Evolutionary conservation across 139 green algal species (phyloP), one percentile per base, ranked within the genome.

Genomic region (Astrephomene gubernaculifera): DNA sequence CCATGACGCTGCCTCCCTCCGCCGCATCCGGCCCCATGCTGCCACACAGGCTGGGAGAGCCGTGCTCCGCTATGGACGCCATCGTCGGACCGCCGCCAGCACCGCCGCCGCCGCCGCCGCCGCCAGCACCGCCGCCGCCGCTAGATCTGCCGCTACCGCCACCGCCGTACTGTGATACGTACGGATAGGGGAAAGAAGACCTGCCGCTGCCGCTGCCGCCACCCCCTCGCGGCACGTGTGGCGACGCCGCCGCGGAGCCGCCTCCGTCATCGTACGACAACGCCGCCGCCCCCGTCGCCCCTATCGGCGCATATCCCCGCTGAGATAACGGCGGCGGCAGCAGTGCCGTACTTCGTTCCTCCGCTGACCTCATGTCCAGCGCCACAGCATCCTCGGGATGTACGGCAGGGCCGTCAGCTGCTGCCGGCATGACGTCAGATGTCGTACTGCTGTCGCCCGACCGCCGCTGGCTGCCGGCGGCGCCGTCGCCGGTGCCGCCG

Each of bases 21-120:
- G n/a, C 49, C 49, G 49, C 49, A 57, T 57, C 49, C 12, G 49
- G 12, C 12, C 49, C 49, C 49, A 12, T 43, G 41, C 43, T 63
- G 8, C 70, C 70, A n/a, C 38, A 38, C 68, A 75, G 38, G 43
- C 43, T 78, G 33, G 71, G 71, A 6, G 70, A 64, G 4, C 71
- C 71, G 49, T 80, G 45, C 45, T 80, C 71, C 29, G 71, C 71
- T 35, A 80, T 80, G 33, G 71, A 67, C 3, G 71, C 71, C 71
- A 80, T 80, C 49, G 35, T 17, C 19, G 71, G 71, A 2, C 35
- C 71, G 27, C 17, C 44, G 3, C 44, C 31, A 29, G 21, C 57
- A 33, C 44, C 44, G 27, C 71, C 71, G 4, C 71, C 43, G 27
- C 71, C 71, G 29, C 71, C 71, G 49, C 45, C 71, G 49, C 71